These are phyloP conservation scores for Piloderma croceum DNA, from an alignment of 768 basidiomycete species.

Conservation along the genomic window DNA sequence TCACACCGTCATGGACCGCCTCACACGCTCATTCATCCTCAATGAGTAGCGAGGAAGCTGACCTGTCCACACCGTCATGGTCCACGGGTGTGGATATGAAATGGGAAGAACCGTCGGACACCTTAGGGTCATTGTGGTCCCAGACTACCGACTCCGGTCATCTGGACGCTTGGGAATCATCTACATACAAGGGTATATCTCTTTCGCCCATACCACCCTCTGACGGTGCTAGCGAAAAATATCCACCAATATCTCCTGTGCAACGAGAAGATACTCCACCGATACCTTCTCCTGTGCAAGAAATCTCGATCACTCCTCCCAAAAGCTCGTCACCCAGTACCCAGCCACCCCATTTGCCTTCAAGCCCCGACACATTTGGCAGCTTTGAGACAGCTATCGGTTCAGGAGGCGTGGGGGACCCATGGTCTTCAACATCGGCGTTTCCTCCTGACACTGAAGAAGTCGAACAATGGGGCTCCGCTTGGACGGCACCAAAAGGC, in stretches of 20 bases:
- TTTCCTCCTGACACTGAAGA: slow-evolving; percentile 11
- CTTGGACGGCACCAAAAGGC: slow-evolving; percentile 34
- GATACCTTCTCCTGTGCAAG: slow-evolving; percentile 10
- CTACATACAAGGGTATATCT: slow-evolving; percentile 12
- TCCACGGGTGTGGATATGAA: slow-evolving; percentile 35
- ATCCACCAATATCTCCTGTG: slow-evolving; percentile 5
- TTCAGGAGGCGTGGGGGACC: slow-evolving; percentile 24
- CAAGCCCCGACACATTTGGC: slow-evolving; percentile 53
- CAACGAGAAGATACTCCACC: slow-evolving; percentile 10
- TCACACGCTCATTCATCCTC: slow-evolving; percentile 8
- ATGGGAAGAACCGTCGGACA: slow-evolving; percentile 46
- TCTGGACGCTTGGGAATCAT: slow-evolving; percentile 9
- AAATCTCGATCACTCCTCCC: background rate
- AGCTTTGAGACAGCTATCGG: slow-evolving; percentile 50
- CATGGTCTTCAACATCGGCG: slow-evolving; percentile 30
- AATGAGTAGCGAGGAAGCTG: slow-evolving; percentile 43
- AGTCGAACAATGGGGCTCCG: slow-evolving; percentile 32
- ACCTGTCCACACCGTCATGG: slow-evolving; percentile 56
- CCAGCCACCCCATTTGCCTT: slow-evolving; percentile 20
- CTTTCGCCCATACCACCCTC: too few species aligned
- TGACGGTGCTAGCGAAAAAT: too few species aligned
- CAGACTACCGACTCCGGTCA: slow-evolving; percentile 1
- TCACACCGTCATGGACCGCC: slow-evolving; percentile 7
- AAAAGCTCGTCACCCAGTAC: slow-evolving; percentile 3
- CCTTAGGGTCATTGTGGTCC: slow-evolving; percentile 39